Evolutionary conservation across 2,329 filamentous ascomycete genomes (phyloP), one percentile per base, ranked within the genome.

Genomic region (Phialophora macrospora): DNA sequence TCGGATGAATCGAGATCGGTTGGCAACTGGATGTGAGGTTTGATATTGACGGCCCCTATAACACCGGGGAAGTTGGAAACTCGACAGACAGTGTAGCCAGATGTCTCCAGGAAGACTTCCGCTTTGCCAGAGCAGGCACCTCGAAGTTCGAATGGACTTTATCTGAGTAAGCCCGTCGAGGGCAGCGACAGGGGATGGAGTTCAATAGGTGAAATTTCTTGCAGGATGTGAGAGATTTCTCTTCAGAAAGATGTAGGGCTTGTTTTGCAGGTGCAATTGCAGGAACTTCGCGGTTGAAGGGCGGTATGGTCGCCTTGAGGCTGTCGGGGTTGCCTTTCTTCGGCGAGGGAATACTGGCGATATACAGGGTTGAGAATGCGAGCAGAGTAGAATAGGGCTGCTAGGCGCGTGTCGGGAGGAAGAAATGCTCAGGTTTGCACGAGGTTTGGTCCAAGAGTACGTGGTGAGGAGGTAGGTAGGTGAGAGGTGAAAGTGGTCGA

Each of bases 291-390:
- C 48, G 9, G 48, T 51, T 51, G 48, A 22, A 28, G 4, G 48
- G 48, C 11, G 20, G 48, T 22, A 24, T 22, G n/a, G 46, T 60
- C 41, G 55, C 14, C 48, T 20, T 57, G 62, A 59, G 24, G 65
- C 24, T 52, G 52, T n/a, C 26, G 65, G 60, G 60, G 60, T 67
- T 58, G 32, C 22, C 32, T 56, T 63, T 51, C 12, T 34, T 52
- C 32, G 52, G 7, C 4, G 41, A 30, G 41, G 44, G 41, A 49
- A 52, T 32, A 52, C 55, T 62, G 66, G 61, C 58, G 64, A 63
- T 68, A 68, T 68, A 68, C 67, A 68, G 67, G 64, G 62, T 44
- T 66, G 67, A 68, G 58, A 51, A 68, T 68, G 67, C 67, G 60
- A 60, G 57, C 55, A 64, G 54, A 66, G 67, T 61, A 60, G 62